Evolutionary conservation across 495 filamentous ascomycete species (phyloP).

Genomic region (Annulohypoxylon stygium): DNA sequence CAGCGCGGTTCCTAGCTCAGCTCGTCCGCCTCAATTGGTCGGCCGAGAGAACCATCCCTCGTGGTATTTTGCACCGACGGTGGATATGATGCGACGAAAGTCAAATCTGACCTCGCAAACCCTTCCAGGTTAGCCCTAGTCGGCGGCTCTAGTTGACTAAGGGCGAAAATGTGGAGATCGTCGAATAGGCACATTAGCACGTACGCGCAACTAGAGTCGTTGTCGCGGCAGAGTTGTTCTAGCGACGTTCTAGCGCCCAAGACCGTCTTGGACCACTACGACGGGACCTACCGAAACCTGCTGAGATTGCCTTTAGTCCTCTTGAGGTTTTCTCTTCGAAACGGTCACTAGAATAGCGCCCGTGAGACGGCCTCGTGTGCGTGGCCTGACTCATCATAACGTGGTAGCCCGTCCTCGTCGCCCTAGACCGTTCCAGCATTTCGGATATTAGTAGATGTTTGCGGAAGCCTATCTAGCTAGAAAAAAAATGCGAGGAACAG

Average conservation of each 20-base stretch:
- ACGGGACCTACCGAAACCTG: not conserved
- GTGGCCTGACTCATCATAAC: constrained; percentile 1
- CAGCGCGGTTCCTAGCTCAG: not conserved
- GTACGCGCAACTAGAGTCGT: not conserved
- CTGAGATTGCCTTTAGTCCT: not conserved
- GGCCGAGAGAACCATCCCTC: not conserved
- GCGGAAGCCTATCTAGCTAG: not conserved
- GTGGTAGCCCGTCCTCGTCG: not conserved
- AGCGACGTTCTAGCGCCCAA: not conserved
- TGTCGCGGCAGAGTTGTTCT: not conserved
- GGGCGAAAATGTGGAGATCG: constrained; percentile 6
- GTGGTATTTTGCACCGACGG: constrained; percentile 15
- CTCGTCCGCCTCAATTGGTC: constrained; percentile 21
- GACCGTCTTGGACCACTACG: not conserved
- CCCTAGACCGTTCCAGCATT: constrained; percentile 8
- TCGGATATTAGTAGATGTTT: not conserved
- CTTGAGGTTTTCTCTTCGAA: not conserved
- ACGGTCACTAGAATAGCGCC: not conserved
- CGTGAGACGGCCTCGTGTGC: not conserved
- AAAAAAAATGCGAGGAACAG: not conserved
- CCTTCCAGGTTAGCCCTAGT: constrained; percentile 20
- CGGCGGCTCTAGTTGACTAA: not conserved
- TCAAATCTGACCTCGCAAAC: constrained; percentile 16
- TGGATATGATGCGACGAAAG: constrained; percentile 22
- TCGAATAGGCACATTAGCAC: not conserved